phyloP scores from a whole-genome alignment of 441 rosid genomes.

The Adansonia gregorii region DNA sequence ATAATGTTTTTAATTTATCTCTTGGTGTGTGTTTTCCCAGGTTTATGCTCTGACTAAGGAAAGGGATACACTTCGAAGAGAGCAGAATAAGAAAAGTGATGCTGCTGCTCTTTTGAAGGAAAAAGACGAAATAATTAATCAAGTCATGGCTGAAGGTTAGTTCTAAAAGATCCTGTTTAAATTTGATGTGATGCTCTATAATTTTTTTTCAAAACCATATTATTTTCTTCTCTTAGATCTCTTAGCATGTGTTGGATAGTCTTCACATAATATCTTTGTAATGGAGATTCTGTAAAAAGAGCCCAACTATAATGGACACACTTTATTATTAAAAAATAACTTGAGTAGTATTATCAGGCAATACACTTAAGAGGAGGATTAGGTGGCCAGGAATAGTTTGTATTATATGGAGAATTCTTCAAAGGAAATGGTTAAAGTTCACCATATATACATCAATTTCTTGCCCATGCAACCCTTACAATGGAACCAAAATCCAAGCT shows the following conservation, averaged over 20 bases:
- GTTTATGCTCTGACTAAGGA: conserved; percentile 96
- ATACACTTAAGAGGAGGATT: background rate
- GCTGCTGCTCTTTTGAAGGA: conserved; percentile 97
- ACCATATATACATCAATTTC: too few species aligned
- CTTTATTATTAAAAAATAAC: background rate
- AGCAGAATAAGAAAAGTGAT: conserved; percentile 91
- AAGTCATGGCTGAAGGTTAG: conserved; percentile 99
- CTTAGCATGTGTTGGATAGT: background rate
- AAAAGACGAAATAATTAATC: conserved; percentile 96
- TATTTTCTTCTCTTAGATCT: background rate
- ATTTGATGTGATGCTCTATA: conserved; percentile 14
- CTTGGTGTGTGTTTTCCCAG: conserved; percentile 44
- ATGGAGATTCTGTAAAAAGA: background rate
- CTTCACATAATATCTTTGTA: background rate
- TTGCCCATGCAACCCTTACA: background rate
- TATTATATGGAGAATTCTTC: background rate
- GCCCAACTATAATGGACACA: background rate
- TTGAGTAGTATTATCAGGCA: background rate
- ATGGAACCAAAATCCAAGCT: background rate
- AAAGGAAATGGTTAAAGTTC: background rate
- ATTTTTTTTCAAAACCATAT: background rate
- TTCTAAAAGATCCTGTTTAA: conserved; percentile 29
- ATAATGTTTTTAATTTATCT: conserved; percentile 8
- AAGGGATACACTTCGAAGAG: conserved; percentile 96
- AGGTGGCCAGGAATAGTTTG: background rate